Base-by-base conservation (phyloP, 2,329 filamentous ascomycete species). In the Colletotrichum chlorophyti region DNA sequence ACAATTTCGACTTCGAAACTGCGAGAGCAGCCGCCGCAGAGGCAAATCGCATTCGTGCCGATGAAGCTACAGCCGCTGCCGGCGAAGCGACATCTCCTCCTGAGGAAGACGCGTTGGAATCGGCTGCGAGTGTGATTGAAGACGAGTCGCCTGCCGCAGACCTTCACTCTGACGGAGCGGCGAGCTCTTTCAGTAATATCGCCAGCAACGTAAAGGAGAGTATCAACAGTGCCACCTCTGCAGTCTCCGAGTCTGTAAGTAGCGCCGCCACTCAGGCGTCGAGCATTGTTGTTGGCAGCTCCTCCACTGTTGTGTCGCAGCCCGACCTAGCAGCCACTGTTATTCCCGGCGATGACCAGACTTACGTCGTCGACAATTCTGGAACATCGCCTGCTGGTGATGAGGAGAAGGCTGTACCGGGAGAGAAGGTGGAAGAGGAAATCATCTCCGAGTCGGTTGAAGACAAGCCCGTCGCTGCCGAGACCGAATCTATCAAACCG, bases 1-100 rank as follows among this genome's bases (percentile, higher is more conserved):
- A 95, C 48, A 87, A 96, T 70, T 98, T 96, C 67, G 87, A 89
- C 43, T 86, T 84, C 41, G 87, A 88, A 47, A 77, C 77, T 14
- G 83, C 90, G 66, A 83, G 86, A 47, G 76, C 81, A 9, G 83
- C 84, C 17, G 85, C 80, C 6, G 80, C 82, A 38, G 76, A 70
- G 3, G 76, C 72, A 3, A 68, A 72, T 5, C 67, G 73, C 63
- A 67, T 68, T n/a, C 68, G 66, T 15, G 62, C 68, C 7, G 14
- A 27, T 4, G 72, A 75, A n/a, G 71, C 68, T 0, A 61, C 69
- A 3, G 65, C 52, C 9, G 63, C 65, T 12, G 69, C 63, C 2
- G 53, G 64, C 1, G 53, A 52, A 17, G 47, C 50, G 6, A 21
- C 19, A 5, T 58, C 58, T 6, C 32, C 43, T 6, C 61, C 58